Base-by-base conservation (phyloP, 2,329 filamentous ascomycete genomes). In the Penicillium sp. region DNA sequence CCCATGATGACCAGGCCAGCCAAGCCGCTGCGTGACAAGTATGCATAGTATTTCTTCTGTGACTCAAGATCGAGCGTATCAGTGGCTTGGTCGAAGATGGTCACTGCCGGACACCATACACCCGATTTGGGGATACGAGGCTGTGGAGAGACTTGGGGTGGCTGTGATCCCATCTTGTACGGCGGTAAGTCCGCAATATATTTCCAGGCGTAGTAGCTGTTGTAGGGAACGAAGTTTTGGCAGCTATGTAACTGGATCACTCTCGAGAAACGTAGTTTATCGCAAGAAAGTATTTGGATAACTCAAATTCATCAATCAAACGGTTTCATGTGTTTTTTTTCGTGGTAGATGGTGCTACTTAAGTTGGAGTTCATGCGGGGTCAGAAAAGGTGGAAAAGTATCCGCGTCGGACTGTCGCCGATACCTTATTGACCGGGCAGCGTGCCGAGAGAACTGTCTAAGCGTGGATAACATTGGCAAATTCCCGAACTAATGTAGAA, bases 81-180 rank as follows among this genome's bases (percentile, higher is more conserved):
- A 22, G 80, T 81, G 15, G 67, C 71, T 24, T 78, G 80, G 71
- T 85, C 74, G 74, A 86, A 85, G 71, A 84, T 84, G 28, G 84
- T 86, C 26, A 86, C 79, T 10, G 84, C 82, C 6, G 84, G 84
- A 56, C 77, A 81, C 81, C 82, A 86, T 55, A 85, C 79, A 28
- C 82, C 82, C 3, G 65, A 37, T 13, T 54, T 33, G 26, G 68
- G 67, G 19, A 70, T 60, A 40, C 62, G 67, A 24, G 68, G 67
- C 22, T 68, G 66, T 9, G 61, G 50, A 24, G 61, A 67, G 26
- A 61, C 22, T 26, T 24, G 28, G 5, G 54, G 30, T 28, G 15
- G 10, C 42, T 50, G 55, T 19, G 42, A 57, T 30, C 33, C 24
- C 55, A 58, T 58, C 17, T 19, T 56, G 45, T 26, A 1, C 1